A percentile compares a stretch with the other conserved stretches of the same genome.
These are phyloP conservation scores for Acacia acuminata DNA, from an alignment of 306 rosid genomes.

Conservation along the genomic window DNA sequence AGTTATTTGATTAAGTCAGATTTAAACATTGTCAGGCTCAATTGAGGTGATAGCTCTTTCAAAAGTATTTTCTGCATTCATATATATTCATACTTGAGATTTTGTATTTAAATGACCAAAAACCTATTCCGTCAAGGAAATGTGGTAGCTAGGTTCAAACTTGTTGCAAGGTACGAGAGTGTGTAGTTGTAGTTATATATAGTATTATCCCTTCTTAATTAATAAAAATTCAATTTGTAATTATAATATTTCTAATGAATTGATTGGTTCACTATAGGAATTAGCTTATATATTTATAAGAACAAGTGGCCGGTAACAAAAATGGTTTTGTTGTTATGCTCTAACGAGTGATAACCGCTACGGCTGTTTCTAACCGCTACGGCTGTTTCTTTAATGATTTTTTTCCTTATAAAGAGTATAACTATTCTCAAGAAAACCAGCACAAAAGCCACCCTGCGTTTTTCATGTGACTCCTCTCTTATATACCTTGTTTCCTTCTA, in stretches of 20 bases:
- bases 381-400: neutral
- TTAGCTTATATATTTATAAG: too few species aligned
- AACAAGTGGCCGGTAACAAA: neutral
- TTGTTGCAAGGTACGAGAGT: neutral
- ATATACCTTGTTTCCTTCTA: neutral
- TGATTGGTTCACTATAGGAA: neutral
- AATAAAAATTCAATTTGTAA: neutral
- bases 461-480: neutral
- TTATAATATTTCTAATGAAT: neutral
- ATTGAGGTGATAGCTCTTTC: too few species aligned
- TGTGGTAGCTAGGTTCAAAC: neutral
- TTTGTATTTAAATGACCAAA: too few species aligned
- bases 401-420: neutral
- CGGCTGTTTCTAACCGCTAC: neutral
- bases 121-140: neutral
- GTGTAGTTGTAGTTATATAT: neutral
- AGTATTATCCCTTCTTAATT: neutral
- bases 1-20: too few species aligned
- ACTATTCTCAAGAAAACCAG: neutral
- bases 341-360: neutral
- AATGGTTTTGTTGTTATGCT: neutral
- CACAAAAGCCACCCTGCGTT: neutral
- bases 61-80: too few species aligned
- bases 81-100: too few species aligned
- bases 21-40: too few species aligned